Base-by-base conservation (phyloP, 352 stramenopile genomes). In the Phytophthora sp. region DNA sequence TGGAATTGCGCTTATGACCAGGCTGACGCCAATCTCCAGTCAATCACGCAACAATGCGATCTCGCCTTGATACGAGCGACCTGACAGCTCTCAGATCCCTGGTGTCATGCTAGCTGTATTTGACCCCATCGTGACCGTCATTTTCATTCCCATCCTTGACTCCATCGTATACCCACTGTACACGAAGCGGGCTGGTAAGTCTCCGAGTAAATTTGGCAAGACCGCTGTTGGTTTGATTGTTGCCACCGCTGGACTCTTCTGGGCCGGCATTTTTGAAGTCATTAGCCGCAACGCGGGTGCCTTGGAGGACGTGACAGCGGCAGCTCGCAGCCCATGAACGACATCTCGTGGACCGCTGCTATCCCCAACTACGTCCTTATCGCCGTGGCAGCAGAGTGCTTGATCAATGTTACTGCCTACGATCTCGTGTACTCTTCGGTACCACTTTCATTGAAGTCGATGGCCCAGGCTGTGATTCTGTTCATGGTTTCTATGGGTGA, bases 1-100 rank as follows among this genome's bases (percentile, higher is more conserved):
- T 88, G 78, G 78, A 52, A 80, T 7, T 76, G 68, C 21, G 67
- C 69, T 5, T 82, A 88, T 38, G 74, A 88, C 56, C 78, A 88
- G 60, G 75, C 63, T 4, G 74, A 83, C 55, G 78, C 69, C 69
- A 87, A 87, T 62, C 82, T 82, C 63, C 78, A 87, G 63, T 66
- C 72, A 2, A 88, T 88, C 60, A 78, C 74, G 1, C 78, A 88
- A 59, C 78, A 88, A 58, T 77, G 68, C 39, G 78, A 88, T 46
- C 50, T 83, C 78, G 78, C 45, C 67, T 74, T 37, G 61, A 57
- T 51, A 45, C 43, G 8, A 66, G 49, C 27, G 49, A 58, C 17
- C 56, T 46, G 10, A 77, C 35, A 69, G 66, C 46, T 69, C 41
- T 1, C 76, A 86, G 55, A 64, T 86, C 18, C 64, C 76, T 17